These are phyloP conservation scores for Fusarium metavorans DNA, from an alignment of 2,329 filamentous ascomycete genomes.

Conservation along the genomic window DNA sequence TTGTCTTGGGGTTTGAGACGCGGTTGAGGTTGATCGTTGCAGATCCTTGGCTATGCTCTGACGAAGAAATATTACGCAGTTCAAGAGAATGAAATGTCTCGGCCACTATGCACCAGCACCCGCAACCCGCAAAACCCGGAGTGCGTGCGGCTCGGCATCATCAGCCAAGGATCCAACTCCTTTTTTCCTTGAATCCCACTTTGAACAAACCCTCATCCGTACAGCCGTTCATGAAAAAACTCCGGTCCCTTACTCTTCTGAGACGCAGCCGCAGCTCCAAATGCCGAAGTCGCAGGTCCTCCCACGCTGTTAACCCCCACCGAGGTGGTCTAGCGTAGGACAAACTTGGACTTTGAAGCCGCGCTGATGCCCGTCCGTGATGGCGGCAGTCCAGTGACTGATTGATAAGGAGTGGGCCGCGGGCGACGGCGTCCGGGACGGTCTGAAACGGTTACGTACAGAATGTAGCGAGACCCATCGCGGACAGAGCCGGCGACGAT, in stretches of 20 bases:
- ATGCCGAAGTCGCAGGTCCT: constrained; percentile 14
- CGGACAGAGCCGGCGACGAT: constrained; percentile 16
- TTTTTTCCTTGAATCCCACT: neutral
- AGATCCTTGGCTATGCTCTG: neutral
- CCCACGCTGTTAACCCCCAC: constrained; percentile 18
- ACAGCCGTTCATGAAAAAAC: neutral
- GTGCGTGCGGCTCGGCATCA: constrained; percentile 9
- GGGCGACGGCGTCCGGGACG: constrained; percentile 2
- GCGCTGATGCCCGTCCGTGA: constrained; percentile 31
- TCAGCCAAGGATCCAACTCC: neutral
- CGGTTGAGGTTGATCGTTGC: constrained; percentile 1
- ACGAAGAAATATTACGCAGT: neutral
- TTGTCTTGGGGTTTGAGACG: neutral
- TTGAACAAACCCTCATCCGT: neutral
- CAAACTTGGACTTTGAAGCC: neutral
- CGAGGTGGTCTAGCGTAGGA: neutral
- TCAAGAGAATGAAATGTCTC: neutral
- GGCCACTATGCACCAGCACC: neutral
- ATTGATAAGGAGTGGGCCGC: constrained; percentile 41
- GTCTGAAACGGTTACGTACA: constrained; percentile 24
- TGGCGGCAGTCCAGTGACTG: constrained; percentile 32
- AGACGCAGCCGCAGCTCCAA: neutral
- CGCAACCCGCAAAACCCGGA: neutral
- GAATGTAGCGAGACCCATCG: neutral
- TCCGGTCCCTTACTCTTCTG: constrained; percentile 20